These are phyloP conservation scores for Globisporangium cylindrosporum DNA, from an alignment of 352 stramenopile genomes.

Conservation along the genomic window DNA sequence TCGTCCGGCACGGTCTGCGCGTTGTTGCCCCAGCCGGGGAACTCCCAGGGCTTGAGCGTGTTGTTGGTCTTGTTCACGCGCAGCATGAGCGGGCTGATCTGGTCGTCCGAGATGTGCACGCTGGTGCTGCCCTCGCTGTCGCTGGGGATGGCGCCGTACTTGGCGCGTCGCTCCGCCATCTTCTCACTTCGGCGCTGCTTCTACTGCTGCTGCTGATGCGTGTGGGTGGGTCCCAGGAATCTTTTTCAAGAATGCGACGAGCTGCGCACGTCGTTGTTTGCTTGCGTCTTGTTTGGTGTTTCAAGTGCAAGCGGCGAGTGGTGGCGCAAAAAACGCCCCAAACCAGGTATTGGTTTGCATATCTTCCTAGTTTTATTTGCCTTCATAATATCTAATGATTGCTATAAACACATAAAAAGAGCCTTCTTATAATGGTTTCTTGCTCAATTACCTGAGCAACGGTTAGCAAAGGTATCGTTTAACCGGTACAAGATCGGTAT, in stretches of 20 bases:
- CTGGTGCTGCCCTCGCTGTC: constrained; percentile 26
- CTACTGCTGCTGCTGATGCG: constrained; percentile 15
- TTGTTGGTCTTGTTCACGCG: constrained; percentile 69
- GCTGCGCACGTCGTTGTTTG: not conserved
- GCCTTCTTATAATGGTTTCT: too few species aligned
- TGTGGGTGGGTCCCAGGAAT: constrained; percentile 3
- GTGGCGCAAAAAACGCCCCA: constrained; percentile 1
- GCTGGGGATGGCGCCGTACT: constrained; percentile 63
- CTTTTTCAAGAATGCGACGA: constrained; percentile 14
- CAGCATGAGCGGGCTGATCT: constrained; percentile 68
- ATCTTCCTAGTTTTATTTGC: not conserved
- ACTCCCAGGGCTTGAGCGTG: constrained; percentile 81
- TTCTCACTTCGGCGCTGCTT: constrained; percentile 20
- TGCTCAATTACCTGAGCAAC: not conserved
- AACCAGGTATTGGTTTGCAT: not conserved
- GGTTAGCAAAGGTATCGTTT: not conserved
- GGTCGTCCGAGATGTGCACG: constrained; percentile 37
- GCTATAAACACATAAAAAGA: too few species aligned
- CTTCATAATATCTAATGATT: too few species aligned
- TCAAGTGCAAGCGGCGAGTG: constrained; percentile 12
- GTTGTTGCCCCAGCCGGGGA: constrained; percentile 80
- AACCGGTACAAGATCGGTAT: not conserved
- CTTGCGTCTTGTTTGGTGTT: not conserved
- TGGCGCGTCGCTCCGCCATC: constrained; percentile 35
- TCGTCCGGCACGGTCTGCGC: constrained; percentile 51